Evolutionary conservation across 306 rosid species (phyloP), one percentile per base, ranked within the genome.

Genomic region (Dalbergia oliveri): DNA sequence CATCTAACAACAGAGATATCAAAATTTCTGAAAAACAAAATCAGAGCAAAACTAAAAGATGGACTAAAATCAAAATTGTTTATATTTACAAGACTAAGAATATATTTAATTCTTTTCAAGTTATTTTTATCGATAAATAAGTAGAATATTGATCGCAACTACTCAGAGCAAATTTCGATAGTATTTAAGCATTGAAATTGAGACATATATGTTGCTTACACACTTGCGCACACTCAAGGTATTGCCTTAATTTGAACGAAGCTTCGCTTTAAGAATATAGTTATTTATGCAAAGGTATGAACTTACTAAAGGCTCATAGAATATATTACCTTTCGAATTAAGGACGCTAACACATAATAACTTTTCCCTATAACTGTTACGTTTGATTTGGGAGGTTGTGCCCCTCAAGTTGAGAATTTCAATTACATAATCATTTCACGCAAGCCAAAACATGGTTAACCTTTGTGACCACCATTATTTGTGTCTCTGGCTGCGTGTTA

Each of bases 401-500:
- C 26, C 43, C 79, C 78, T 59, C 45, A 13, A 1, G 21, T 61
- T 35, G 57, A 21, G 71, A 72, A 37, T 61, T 79, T 79, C 83
- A 70, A 79, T 63, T 50, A 58, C 57, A 79, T 79, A 44, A 72
- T 79, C 47, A 79, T 72, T 23, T 71, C 41, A 62, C 47, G 31
- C 23, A 34, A 50, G 57, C 77, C 60, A 61, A 15, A 60, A 49
- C 1, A 60, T 19, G 26, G 23, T 37, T 71, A 69, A 62, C 51
- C 19, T 39, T 34, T 44, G 35, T 60, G 65, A 45, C 73, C 37
- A 4, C 72, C 78, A 50, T 70, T 35, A 71, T 71, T 43, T 68
- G 4, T 13, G 39, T 39, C 54, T 43, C 12, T 19, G n/a, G 41
- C 39, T 3, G 3, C 10, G 3, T 56, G 18, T 72, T 11, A 16